phyloP scores from a whole-genome alignment of 164 flowering plant species.

The Kingdonia uniflora region DNA sequence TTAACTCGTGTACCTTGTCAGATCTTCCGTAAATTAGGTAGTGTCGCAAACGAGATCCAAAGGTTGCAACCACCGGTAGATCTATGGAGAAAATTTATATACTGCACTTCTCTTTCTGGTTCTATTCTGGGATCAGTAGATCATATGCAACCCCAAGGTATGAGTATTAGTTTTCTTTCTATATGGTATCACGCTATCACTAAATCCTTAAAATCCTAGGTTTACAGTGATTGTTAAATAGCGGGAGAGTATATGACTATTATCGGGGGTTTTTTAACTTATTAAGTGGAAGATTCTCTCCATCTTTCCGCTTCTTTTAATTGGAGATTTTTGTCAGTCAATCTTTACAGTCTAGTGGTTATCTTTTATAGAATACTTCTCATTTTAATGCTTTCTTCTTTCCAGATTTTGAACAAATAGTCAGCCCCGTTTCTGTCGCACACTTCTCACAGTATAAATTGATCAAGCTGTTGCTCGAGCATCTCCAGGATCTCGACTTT shows the following conservation, averaged over 20 bases:
- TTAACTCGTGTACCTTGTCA: slow-evolving; percentile 22
- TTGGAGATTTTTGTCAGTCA: no score
- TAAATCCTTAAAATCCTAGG: no score
- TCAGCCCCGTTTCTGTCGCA: slow-evolving; percentile 87
- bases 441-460: slow-evolving; percentile 94
- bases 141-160: slow-evolving; percentile 94
- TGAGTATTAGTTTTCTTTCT: background rate
- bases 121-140: slow-evolving; percentile 74
- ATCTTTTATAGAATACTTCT: no score
- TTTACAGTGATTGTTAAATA: no score
- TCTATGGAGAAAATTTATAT: slow-evolving; percentile 85
- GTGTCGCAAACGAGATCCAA: slow-evolving; percentile 71
- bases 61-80: slow-evolving; percentile 74
- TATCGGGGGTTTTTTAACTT: no score
- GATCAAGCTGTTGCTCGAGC: slow-evolving; percentile 43
- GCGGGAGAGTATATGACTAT: no score
- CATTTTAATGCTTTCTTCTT: slow-evolving; percentile 8
- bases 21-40: slow-evolving; percentile 81
- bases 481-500: slow-evolving; percentile 45
- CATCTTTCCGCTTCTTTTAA: no score
- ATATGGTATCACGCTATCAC: no score
- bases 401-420: slow-evolving; percentile 71
- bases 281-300: no score
- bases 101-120: slow-evolving; percentile 85
- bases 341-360: no score